Evolutionary conservation across 2,329 filamentous ascomycete genomes (phyloP).

Genomic region (Colletotrichum falcatum): DNA sequence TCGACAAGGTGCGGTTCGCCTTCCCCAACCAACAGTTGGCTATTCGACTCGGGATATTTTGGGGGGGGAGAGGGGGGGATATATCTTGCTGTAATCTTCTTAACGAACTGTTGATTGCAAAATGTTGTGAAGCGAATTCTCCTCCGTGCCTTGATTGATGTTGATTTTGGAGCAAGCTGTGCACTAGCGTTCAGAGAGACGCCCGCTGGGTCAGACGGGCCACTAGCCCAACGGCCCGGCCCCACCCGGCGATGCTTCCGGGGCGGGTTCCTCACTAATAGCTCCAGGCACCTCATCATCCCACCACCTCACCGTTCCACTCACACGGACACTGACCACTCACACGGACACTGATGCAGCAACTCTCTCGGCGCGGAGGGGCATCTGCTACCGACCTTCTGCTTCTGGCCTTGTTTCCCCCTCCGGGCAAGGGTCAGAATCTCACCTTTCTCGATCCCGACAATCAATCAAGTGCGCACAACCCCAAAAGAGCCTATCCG

Average conservation of each 20-base stretch:
- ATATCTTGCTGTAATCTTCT: not conserved
- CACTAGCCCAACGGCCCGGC: constrained; percentile 6
- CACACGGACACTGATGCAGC: not conserved
- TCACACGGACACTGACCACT: not conserved
- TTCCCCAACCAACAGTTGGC: not conserved
- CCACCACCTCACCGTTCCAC: not conserved
- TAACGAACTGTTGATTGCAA: not conserved
- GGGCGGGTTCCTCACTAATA: constrained; percentile 1
- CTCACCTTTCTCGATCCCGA: not conserved
- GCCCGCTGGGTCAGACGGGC: constrained; percentile 5
- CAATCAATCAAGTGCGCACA: not conserved
- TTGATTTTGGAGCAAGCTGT: no score
- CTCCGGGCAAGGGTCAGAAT: not conserved
- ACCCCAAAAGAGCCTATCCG: not conserved
- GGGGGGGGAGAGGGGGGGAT: no score
- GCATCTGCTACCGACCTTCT: not conserved
- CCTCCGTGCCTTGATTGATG: not conserved
- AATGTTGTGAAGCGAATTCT: not conserved
- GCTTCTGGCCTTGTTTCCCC: not conserved
- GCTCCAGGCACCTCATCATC: constrained; percentile 6
- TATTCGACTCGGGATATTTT: not conserved
- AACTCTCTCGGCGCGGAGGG: no score
- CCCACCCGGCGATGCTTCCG: constrained; percentile 12
- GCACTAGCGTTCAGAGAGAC: not conserved
- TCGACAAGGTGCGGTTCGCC: not conserved